Conservation (phyloP, 495 filamentous ascomycete genomes). For the Zalerion maritima region DNA sequence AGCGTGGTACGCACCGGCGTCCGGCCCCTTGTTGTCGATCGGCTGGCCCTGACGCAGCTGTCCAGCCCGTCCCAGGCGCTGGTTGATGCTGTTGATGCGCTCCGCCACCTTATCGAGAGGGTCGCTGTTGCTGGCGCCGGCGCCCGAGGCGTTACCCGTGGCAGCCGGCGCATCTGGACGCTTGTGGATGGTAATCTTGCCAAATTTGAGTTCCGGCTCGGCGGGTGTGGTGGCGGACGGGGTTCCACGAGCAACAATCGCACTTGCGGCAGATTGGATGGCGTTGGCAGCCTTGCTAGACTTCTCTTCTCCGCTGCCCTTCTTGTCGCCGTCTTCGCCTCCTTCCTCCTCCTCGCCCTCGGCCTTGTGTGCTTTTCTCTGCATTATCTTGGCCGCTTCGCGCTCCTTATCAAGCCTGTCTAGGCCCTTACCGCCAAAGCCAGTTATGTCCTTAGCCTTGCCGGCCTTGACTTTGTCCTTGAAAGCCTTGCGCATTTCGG, state of each 20-base stretch:
- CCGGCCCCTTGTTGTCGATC: constrained; percentile 96
- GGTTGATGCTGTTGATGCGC: constrained; percentile 75
- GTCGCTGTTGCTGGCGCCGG: constrained; percentile 42
- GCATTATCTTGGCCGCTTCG: constrained; percentile 65
- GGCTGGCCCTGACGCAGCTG: constrained; percentile 82
- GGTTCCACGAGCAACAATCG: constrained; percentile 36
- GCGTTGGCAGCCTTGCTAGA: constrained; percentile 50
- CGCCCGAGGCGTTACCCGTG: constrained; percentile 23
- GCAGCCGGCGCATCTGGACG: constrained; percentile 43
- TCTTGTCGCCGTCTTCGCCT: constrained; percentile 39
- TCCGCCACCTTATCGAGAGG: constrained; percentile 71
- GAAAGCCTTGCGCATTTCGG: constrained; percentile 49
- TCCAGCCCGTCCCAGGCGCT: constrained; percentile 70
- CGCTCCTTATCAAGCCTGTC: constrained; percentile 84
- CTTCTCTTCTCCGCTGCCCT: constrained; percentile 44
- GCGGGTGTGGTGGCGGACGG: constrained; percentile 14
- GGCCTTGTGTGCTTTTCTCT: constrained; percentile 78
- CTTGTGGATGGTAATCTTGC: constrained; percentile 68
- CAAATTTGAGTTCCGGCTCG: no score
- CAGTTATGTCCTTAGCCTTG: constrained; percentile 74
- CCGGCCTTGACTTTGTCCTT: constrained; percentile 82
- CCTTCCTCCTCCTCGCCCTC: constrained; percentile 72
- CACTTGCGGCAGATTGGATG: constrained; percentile 43
- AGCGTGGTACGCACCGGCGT: constrained; percentile 93
- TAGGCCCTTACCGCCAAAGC: constrained; percentile 90